phyloP scores from a whole-genome alignment of 495 filamentous ascomycete genomes.

The Trypethelium eluteriae region DNA sequence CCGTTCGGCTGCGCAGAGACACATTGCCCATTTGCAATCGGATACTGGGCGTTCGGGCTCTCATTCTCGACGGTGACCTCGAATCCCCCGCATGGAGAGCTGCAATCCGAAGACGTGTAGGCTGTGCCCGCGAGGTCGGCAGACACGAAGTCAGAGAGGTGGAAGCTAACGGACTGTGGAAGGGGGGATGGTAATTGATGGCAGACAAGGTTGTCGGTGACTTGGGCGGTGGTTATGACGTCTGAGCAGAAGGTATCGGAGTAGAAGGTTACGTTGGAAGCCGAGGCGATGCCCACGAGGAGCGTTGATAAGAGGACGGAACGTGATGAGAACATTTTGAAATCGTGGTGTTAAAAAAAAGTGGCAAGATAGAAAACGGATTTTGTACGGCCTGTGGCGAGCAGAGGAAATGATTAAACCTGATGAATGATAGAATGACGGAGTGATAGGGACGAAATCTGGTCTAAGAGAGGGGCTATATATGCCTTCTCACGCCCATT shows the following conservation, averaged over 20 bases:
- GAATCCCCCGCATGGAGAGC: not conserved
- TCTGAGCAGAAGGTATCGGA: not conserved
- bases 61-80: not conserved
- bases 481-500: not conserved
- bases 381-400: not conserved
- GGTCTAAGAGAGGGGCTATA: not conserved
- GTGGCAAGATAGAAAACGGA: not conserved
- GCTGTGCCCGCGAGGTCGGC: not conserved
- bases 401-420: not conserved
- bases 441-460: not conserved
- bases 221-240: not conserved
- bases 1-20: not conserved
- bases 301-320: not conserved
- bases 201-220: conserved; percentile 1
- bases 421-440: not conserved
- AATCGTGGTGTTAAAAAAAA: not conserved
- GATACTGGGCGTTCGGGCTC: conserved; percentile 3
- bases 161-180: not conserved
- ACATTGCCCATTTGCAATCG: conserved; percentile 6
- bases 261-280: not conserved
- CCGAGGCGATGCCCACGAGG: not conserved
- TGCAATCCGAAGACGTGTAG: conserved; percentile 1
- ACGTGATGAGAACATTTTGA: not conserved
- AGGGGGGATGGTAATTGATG: not conserved
- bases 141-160: conserved; percentile 2